These are phyloP conservation scores for Rubroshorea leprosula DNA, from an alignment of 345 rosid genomes.

Conservation along the genomic window DNA sequence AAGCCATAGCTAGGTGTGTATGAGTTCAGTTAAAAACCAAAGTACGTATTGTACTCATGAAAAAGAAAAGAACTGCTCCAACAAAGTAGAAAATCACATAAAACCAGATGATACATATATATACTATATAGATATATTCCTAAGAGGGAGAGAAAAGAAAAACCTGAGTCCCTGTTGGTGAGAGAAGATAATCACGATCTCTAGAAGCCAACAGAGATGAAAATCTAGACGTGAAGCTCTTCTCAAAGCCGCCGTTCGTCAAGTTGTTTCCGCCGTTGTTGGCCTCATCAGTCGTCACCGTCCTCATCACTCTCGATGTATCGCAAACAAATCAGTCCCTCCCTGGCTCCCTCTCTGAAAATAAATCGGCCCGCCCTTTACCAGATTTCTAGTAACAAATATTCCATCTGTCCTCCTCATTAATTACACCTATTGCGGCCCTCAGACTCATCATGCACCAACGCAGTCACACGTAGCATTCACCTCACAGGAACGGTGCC, in stretches of 20 bases:
- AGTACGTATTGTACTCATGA: no score
- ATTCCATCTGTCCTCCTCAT: constrained; percentile 17
- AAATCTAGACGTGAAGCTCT: constrained; percentile 22
- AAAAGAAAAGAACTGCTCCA: no score
- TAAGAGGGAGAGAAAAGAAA: not conserved
- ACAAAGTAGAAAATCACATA: no score
- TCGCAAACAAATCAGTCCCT: not conserved
- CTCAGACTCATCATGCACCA: constrained; percentile 4
- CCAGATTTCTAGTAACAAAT: no score
- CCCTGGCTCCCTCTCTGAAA: no score
- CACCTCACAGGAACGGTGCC: not conserved
- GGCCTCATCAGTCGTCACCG: no score
- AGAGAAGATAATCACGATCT: constrained; percentile 52
- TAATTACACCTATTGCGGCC: not conserved
- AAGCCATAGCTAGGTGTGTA: no score
- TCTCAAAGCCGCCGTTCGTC: constrained; percentile 11
- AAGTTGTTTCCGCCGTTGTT: constrained; percentile 10
- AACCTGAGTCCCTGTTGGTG: constrained; percentile 34
- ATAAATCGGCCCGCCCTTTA: no score
- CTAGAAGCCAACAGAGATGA: constrained; percentile 37
- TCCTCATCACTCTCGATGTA: not conserved
- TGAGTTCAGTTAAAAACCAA: no score
- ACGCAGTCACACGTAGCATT: constrained; percentile 15
- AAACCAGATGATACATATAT: no score
- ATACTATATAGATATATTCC: not conserved